Evolutionary conservation across 371 early-diverging fungal species (phyloP), one percentile per base, ranked within the genome.

Genomic region (Amoeboaphelidium protococcarum): DNA sequence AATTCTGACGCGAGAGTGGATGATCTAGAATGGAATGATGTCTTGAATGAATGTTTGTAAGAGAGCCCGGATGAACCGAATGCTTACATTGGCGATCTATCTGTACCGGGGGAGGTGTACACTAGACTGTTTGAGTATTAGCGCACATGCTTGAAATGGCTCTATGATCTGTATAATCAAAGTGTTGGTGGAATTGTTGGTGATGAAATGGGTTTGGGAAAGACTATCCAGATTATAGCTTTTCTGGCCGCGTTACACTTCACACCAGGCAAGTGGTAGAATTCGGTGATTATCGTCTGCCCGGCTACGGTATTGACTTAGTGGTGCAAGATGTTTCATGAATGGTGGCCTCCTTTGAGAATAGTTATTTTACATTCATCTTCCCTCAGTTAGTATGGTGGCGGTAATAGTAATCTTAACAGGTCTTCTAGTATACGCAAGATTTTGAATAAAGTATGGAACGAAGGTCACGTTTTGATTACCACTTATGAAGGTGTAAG

Each of bases 161-260:
- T 98, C 45, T 80, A 77, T 73, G 82, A 88, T 48, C 62, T 92
- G 25, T 78, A 87, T 56, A 63, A 65, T 26, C 82, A 84, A 53
- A 69, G 78, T 42, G 79, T 76, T 0, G 97, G 96, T 1, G 98
- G 97, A 0, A 80, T 96, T 24, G 60, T 95, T 23, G 94, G 92
- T n/a, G 96, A 96, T 62, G 95, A 96, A 60, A 92, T 98, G 90
- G 95, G 97, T 0, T 58, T 95, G 1, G 98, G 98, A 10, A 98
- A 98, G 56, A 97, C 97, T 0, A 72, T 97, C 21, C 97, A 97
- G 57, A 69, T 82, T 2, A 75, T 85, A 40, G 62, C 86, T 2
- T 87, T 86, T 52, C 55, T 96, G 21, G 64, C 78, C 1, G 73
- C 67, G 37, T 71, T 76, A 42, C 63, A 58, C 44, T 78, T 67